phyloP scores from a whole-genome alignment of 2,329 filamentous ascomycete species.

The Thielaviopsis cerberus region DNA sequence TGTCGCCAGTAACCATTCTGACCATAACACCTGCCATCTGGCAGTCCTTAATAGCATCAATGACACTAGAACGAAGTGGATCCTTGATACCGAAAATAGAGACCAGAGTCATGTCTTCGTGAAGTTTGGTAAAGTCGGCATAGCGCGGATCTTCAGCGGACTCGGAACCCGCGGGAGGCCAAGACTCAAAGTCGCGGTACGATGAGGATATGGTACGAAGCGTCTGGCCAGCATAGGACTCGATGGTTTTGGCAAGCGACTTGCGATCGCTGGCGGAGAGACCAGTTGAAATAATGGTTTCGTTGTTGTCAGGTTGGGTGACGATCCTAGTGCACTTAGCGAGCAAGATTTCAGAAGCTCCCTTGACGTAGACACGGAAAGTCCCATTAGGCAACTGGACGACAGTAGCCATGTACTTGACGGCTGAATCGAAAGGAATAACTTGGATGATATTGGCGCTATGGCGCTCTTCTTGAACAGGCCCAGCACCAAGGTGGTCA shows the following conservation, averaged over 20 bases:
- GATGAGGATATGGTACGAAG: slow-evolving; percentile 59
- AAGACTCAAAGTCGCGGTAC: slow-evolving; percentile 58
- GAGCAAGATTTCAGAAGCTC: slow-evolving; percentile 35
- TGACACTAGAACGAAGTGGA: slow-evolving; percentile 45
- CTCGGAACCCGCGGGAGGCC: slow-evolving; percentile 49
- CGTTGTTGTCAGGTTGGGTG: slow-evolving; percentile 27
- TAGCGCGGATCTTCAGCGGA: slow-evolving; percentile 21
- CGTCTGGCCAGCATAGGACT: slow-evolving; percentile 18
- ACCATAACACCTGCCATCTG: slow-evolving; percentile 47
- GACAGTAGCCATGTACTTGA: slow-evolving; percentile 39
- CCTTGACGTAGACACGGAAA: slow-evolving; percentile 32
- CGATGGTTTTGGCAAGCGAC: slow-evolving; percentile 10
- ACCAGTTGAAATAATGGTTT: slow-evolving; percentile 29
- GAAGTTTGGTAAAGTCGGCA: slow-evolving; percentile 35
- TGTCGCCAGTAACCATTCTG: slow-evolving; percentile 58
- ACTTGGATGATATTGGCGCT: slow-evolving; percentile 30
- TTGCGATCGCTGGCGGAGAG: slow-evolving; percentile 34
- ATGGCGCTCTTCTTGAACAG: slow-evolving; percentile 26
- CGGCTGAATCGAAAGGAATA: slow-evolving; percentile 35
- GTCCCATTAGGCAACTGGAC: slow-evolving; percentile 25
- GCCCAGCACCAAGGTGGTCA: slow-evolving; percentile 30
- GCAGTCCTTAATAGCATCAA: slow-evolving; percentile 44
- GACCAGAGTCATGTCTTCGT: slow-evolving; percentile 50
- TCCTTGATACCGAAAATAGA: slow-evolving; percentile 55
- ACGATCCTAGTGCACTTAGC: slow-evolving; percentile 23